Percentiles rank a stretch among this genome's conserved stretches.
phyloP scores from a whole-genome alignment of 805 yeast genomes.

The Isabelozyma pseudorhagii region DNA sequence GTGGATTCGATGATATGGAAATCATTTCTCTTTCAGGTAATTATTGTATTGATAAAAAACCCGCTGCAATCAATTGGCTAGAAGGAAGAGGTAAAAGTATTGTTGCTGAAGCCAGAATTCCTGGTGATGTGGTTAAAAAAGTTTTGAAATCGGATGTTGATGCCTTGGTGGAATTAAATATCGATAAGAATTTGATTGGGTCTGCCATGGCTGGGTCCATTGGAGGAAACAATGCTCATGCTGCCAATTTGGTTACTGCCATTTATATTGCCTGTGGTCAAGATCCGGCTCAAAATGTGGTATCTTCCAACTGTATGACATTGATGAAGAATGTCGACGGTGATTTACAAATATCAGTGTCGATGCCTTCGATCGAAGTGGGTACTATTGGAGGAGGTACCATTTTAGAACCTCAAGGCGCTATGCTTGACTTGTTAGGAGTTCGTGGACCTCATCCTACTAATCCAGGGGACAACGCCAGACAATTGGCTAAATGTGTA shows the following conservation, averaged over 20 bases:
- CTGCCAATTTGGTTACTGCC: slow-evolving; percentile 95
- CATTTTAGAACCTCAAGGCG: slow-evolving; percentile 92
- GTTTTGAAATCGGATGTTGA: slow-evolving; percentile 91
- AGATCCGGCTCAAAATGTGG: slow-evolving; percentile 99
- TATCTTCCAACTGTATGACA: slow-evolving; percentile 95
- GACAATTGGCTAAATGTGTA: slow-evolving; percentile 86
- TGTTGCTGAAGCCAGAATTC: slow-evolving; percentile 93
- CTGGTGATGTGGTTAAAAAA: slow-evolving; percentile 71
- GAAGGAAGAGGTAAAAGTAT: slow-evolving; percentile 99
- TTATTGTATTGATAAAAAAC: slow-evolving; percentile 95
- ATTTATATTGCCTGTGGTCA: slow-evolving; percentile 94
- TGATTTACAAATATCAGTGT: slow-evolving; percentile 86
- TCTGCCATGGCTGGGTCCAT: slow-evolving; percentile 98
- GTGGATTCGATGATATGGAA: slow-evolving; percentile 93
- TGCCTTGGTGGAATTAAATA: slow-evolving; percentile 85
- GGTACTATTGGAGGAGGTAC: slow-evolving; percentile 99
- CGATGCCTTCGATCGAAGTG: slow-evolving; percentile 98
- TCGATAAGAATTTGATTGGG: slow-evolving; percentile 87
- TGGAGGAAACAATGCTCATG: slow-evolving; percentile 98
- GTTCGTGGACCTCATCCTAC: slow-evolving; percentile 95
- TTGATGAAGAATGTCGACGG: slow-evolving; percentile 76
- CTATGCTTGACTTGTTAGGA: slow-evolving; percentile 92
- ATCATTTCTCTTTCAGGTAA: slow-evolving; percentile 93
- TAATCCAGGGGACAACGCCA: slow-evolving; percentile 90
- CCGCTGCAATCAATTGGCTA: slow-evolving; percentile 98